Base-by-base conservation (phyloP, 306 rosid genomes). In the Trichosanthes cucumerina region DNA sequence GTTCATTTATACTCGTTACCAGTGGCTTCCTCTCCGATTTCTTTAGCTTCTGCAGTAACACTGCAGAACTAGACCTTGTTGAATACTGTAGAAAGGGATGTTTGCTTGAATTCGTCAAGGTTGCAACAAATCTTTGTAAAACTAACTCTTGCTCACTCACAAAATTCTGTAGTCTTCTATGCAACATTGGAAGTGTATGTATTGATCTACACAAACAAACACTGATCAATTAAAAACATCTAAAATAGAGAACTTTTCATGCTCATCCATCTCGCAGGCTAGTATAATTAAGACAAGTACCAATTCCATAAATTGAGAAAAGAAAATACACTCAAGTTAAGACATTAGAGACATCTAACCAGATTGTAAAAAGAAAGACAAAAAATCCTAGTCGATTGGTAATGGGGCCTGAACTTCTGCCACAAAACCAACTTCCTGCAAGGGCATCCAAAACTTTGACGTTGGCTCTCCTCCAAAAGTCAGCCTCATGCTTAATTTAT, bases 11-110 rank as follows among this genome's bases (percentile, higher is more conserved):
- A 78, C 88, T 87, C 26, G 75, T 87, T 54, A 87, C 84, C 14
- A 62, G 50, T 41, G 91, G 92, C 81, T 91, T 91, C 80, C 96
- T 87, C 90, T 88, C 90, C 14, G 58, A 81, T 58, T 79, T 88
- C 65, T 83, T 82, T 53, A 71, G 86, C 81, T 83, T 91, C 72
- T 76, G 79, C 1, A 88, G 85, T 31, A 86, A 75, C 53, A 76
- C 82, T 41, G 74, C 59, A 77, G 74, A 78, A 69, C 69, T 65
- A 1, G 81, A 78, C 21, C 75, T 53, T 57, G 88, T 76, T n/a
- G 89, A 80, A 73, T 73, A 83, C 80, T 68, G 72, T 57, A 54
- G 62, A 81, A 58, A 46, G 56, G 53, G 64, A 69, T 28, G 77
- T 47, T 58, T 74, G 71, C 43, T 73, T 31, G 65, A 21, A 54